A percentile compares a stretch with the other conserved stretches of the same genome.
phyloP scores from a whole-genome alignment of 1,284 basidiomycete genomes.

The Mycosarcoma maydis region DNA sequence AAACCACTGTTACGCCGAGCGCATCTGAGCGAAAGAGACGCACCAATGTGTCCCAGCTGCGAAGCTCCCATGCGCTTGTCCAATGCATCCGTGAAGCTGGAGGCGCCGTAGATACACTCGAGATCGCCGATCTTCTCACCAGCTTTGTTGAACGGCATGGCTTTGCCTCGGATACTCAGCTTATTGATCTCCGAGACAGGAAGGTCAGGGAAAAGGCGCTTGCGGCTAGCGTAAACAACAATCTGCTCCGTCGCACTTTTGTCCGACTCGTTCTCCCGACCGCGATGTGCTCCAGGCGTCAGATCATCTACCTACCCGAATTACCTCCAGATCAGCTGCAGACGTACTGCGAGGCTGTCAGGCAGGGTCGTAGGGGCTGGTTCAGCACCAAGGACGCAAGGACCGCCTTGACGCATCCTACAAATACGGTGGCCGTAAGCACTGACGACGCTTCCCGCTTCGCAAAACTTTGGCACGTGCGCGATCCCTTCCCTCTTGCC shows the following conservation, averaged over 20 bases:
- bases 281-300: constrained; percentile 9
- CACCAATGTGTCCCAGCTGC: constrained; percentile 37
- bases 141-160: constrained; percentile 34
- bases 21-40: constrained; percentile 27
- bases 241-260: constrained; percentile 34
- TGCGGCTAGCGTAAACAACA: constrained; percentile 18
- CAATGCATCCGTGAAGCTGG: constrained; percentile 38
- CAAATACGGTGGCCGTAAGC: constrained; percentile 21
- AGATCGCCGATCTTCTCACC: constrained; percentile 27
- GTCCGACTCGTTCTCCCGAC: constrained; percentile 27
- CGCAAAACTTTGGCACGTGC: constrained; percentile 27
- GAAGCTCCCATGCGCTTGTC: constrained; percentile 31
- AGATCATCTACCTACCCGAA: constrained; percentile 40
- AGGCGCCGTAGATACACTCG: constrained; percentile 39
- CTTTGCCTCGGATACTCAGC: constrained; percentile 33
- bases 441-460: constrained; percentile 8
- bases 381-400: constrained; percentile 5
- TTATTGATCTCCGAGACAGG: constrained; percentile 36
- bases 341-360: constrained; percentile 30
- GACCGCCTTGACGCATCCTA: constrained; percentile 10
- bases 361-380: constrained; percentile 28
- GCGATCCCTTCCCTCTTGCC: constrained; percentile 7
- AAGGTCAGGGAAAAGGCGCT: constrained; percentile 38
- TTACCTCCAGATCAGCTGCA: constrained; percentile 27
- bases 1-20: constrained; percentile 1